Conservation (phyloP, 306 rosid species). For the Cicer yamashitae region DNA sequence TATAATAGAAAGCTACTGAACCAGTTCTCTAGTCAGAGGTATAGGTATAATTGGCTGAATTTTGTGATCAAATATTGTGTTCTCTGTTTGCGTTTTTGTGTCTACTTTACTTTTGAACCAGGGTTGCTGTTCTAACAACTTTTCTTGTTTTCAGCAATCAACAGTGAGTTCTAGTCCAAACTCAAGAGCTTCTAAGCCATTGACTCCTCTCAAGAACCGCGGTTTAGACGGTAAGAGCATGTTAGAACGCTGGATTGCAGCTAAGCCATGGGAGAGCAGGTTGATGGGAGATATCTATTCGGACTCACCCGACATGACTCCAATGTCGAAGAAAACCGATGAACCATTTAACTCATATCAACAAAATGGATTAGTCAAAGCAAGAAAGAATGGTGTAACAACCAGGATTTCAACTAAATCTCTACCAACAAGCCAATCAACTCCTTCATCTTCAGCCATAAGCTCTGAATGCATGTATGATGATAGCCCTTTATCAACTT, state of each 20-base stretch:
- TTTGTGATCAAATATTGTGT: no score
- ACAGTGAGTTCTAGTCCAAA: constrained; percentile 64
- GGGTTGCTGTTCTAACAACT: neutral
- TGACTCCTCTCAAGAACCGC: constrained; percentile 46
- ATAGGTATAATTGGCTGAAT: no score
- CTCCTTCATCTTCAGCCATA: constrained; percentile 63
- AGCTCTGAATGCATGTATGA: constrained; percentile 68
- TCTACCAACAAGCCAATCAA: constrained; percentile 48
- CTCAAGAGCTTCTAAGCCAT: constrained; percentile 49
- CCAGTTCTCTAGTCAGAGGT: no score
- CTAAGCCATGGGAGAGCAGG: constrained; percentile 78
- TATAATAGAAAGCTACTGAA: no score
- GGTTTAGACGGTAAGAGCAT: constrained; percentile 50
- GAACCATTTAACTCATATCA: constrained; percentile 44
- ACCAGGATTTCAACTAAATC: constrained; percentile 63
- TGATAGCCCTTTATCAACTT: constrained; percentile 62
- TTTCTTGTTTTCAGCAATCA: constrained; percentile 60
- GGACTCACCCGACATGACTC: constrained; percentile 54
- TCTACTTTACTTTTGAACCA: no score
- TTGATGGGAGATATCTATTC: constrained; percentile 54
- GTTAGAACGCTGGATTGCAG: constrained; percentile 78
- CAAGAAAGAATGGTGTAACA: constrained; percentile 61
- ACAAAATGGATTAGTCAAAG: constrained; percentile 51
- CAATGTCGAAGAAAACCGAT: constrained; percentile 56
- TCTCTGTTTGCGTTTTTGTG: no score